phyloP scores from a whole-genome alignment of 2,329 filamentous ascomycete species.

The Tolypocladium tundrense region DNA sequence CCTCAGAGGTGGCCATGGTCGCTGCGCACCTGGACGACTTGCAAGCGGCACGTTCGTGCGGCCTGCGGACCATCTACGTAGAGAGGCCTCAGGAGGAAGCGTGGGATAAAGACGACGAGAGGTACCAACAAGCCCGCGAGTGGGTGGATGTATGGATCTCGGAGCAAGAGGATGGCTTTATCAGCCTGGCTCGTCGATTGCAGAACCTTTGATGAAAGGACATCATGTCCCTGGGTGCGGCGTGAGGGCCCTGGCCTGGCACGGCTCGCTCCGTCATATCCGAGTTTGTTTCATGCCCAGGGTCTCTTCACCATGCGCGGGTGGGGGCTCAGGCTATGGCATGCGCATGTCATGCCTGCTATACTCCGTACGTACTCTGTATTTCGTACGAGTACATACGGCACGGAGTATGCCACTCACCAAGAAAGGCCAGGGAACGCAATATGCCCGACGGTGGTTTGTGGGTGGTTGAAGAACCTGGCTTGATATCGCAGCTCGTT shows the following conservation, averaged over 20 bases:
- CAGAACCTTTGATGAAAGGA: slow-evolving; percentile 5
- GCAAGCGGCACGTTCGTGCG: slow-evolving; percentile 51
- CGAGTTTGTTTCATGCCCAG: neutral
- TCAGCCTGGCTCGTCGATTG: slow-evolving; percentile 17
- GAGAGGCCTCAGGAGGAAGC: slow-evolving; percentile 58
- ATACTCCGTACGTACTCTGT: neutral
- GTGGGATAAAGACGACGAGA: slow-evolving; percentile 39
- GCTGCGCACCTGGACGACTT: slow-evolving; percentile 66
- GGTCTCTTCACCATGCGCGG: neutral
- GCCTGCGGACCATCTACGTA: slow-evolving; percentile 64
- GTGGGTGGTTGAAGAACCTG: neutral
- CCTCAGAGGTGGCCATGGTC: slow-evolving; percentile 61
- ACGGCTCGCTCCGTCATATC: neutral
- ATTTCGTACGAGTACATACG: neutral
- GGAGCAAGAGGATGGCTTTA: slow-evolving; percentile 20
- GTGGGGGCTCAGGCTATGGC: neutral
- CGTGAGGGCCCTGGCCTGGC: neutral
- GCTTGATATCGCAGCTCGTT: neutral
- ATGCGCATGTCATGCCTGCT: neutral
- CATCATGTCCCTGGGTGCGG: neutral
- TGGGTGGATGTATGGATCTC: slow-evolving; percentile 30
- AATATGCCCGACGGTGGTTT: too few relatives aligned
- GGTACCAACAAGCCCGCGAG: slow-evolving; percentile 37
- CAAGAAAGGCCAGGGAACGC: neutral
- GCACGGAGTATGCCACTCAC: neutral